Base-by-base conservation (phyloP, 179 eudicot genomes). In the Camellia oleifera region DNA sequence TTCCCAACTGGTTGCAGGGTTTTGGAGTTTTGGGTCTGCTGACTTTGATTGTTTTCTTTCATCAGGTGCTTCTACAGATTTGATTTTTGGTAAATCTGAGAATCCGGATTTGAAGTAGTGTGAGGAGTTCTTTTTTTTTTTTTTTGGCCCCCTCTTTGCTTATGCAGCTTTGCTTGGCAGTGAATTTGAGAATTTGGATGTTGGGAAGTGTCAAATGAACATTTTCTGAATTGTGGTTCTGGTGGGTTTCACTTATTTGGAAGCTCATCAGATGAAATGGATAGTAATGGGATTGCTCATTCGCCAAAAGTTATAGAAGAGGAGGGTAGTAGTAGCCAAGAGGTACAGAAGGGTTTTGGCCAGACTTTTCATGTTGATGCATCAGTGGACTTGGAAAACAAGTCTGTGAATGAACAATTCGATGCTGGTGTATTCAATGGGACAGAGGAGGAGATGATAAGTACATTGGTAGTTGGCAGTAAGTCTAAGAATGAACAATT, bases 211-310 rank as follows among this genome's bases (percentile, higher is more conserved):
- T 2, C 67, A 32, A 61, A 54, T 82, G 69, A 74, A 71, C 69
- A 10, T 68, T 56, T 54, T 48, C n/a, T 20, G 65, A 60, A 58
- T 53, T 50, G 56, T 45, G 65, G 75, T 26, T 17, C 58, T 82
- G 54, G 72, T 78, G 84, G 85, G 75, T 70, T 80, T 85, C 72
- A 48, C 72, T 78, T 79, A 69, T 62, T 60, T 70, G 81, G 83
- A 77, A 80, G 81, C 58, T 80, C 26, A 79, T 63, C 76, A 54
- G 67, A 83, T 87, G 85, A 81, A 81, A 92, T 92, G 97, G 90
- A 77, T 46, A 45, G 70, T 71, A 85, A 84, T 79, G 89, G 83
- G 79, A 75, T 23, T 82, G 42, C 74, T 77, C 64, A 42, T 67
- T 61, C 68, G 13, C 15, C 63, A 2, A 52, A 66, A 48, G 65